Conservation (phyloP, 305 asterid species). For the Fraxinus nigra region DNA sequence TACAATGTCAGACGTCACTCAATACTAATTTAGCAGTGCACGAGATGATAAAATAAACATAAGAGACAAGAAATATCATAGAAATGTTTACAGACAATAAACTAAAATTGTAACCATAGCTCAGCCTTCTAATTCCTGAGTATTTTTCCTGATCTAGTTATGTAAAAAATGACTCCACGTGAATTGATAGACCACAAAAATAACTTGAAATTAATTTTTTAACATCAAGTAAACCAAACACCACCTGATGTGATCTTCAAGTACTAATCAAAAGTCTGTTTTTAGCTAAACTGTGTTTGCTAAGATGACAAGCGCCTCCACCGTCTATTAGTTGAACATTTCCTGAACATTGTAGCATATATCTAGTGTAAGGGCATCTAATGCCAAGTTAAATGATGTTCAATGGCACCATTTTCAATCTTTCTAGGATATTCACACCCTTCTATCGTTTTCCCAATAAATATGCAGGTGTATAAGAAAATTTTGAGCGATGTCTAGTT, state of each 20-base stretch:
- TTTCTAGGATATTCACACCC: neutral
- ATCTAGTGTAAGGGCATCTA: neutral
- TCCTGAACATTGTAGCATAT: neutral
- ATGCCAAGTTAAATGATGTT: neutral
- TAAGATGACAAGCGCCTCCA: neutral
- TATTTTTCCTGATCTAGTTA: neutral
- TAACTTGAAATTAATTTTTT: neutral
- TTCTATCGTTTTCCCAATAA: neutral
- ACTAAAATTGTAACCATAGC: neutral
- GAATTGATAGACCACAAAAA: neutral
- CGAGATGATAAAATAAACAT: neutral
- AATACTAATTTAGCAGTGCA: neutral
- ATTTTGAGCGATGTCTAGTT: neutral
- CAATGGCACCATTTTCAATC: neutral
- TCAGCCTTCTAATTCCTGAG: neutral
- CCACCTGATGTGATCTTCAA: neutral
- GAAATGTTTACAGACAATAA: neutral
- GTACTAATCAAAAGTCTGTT: neutral
- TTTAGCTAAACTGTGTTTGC: neutral
- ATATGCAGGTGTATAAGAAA: neutral
- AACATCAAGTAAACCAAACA: neutral
- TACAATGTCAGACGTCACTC: neutral
- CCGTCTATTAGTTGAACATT: neutral
- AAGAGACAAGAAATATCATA: neutral
- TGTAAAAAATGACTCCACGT: neutral